Evolutionary conservation across 1,139 yeast species (phyloP), one percentile per base, ranked within the genome.

Genomic region (Pichia cactophila): DNA sequence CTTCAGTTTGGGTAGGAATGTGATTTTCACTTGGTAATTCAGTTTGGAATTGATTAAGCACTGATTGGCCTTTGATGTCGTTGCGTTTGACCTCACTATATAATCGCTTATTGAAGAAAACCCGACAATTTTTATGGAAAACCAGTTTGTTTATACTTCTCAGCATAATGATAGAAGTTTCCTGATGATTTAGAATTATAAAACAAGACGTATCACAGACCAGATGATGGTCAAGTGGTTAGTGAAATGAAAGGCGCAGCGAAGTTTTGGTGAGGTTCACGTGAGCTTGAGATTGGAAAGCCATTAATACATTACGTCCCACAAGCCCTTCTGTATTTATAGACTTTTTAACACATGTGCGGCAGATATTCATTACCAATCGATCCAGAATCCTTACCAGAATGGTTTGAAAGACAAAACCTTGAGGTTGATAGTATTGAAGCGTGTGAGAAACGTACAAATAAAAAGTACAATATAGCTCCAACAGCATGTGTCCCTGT

Each of bases 401-500:
- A 49, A 7, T 58, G 56, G 40, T 61, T 66, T 49, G 61, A 53
- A 1, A 50, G 54, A 33, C 54, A 56, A 23, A 36, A 58, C 6
- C 46, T 67, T 2, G 42, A 43, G 0, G 56, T 66, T 1, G 60
- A 58, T 20, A 45, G 51, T 1, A 51, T 61, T 2, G 50, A 50
- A 1, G 44, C 48, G 1, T 47, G 52, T 5, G 54, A 53, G 1
- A 44, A 44, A 1, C 36, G 52, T 2, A 54, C 58, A 28, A 31
- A 50, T 4, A 61, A 65, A 17, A 60, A 69, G 10, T 74, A 71
- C 54, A 80, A 80, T 55, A 67, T 80, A 4, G 74, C 76, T 0
- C 86, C 86, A 0, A 77, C 80, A 1, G 62, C 68, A 31, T 55
- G 53, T 33, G 75, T 75, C 1, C 78, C 83, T 1, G 76, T 77